phyloP scores from a whole-genome alignment of 2,329 filamentous ascomycete species.

The Fusarium humuli region DNA sequence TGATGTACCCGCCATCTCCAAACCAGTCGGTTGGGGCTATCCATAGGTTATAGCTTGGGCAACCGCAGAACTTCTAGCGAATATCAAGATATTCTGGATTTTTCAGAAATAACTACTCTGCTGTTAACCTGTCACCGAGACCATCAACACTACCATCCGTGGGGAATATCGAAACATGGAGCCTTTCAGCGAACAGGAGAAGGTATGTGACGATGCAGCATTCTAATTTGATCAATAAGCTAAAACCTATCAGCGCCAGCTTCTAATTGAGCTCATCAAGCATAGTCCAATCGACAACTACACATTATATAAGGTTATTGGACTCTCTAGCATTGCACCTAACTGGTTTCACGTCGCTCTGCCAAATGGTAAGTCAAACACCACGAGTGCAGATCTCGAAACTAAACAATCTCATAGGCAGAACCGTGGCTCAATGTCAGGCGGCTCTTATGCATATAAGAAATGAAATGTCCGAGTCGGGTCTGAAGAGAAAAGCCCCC shows the following conservation, averaged over 20 bases:
- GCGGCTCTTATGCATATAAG: slow-evolving; percentile 53
- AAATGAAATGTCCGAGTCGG: slow-evolving; percentile 46
- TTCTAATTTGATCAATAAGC: neutral
- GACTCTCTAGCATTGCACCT: slow-evolving; percentile 54
- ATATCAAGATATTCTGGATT: neutral
- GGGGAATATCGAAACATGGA: slow-evolving; percentile 28
- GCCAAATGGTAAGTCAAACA: slow-evolving; percentile 55
- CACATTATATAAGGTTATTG: slow-evolving; percentile 61
- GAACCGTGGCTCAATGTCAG: slow-evolving; percentile 61
- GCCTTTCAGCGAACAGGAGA: slow-evolving; percentile 62
- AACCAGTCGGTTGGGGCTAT: slow-evolving; percentile 25
- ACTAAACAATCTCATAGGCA: slow-evolving; percentile 51
- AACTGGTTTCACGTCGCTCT: slow-evolving; percentile 63
- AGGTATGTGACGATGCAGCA: slow-evolving; percentile 54
- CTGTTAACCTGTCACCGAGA: neutral
- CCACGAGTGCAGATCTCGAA: neutral
- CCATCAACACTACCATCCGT: neutral
- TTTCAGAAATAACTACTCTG: neutral
- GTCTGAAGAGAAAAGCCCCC: slow-evolving; percentile 48
- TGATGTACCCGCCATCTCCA: slow-evolving; percentile 28
- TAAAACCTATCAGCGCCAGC: slow-evolving; percentile 60
- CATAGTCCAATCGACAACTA: slow-evolving; percentile 62
- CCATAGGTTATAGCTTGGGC: slow-evolving; percentile 2
- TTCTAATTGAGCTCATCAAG: slow-evolving; percentile 70
- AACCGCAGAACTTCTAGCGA: neutral